Percentiles rank a stretch among this genome's conserved stretches.
Evolutionary conservation across 2,329 filamentous ascomycete genomes (phyloP).

Genomic region (Alternaria angustiovoidea): DNA sequence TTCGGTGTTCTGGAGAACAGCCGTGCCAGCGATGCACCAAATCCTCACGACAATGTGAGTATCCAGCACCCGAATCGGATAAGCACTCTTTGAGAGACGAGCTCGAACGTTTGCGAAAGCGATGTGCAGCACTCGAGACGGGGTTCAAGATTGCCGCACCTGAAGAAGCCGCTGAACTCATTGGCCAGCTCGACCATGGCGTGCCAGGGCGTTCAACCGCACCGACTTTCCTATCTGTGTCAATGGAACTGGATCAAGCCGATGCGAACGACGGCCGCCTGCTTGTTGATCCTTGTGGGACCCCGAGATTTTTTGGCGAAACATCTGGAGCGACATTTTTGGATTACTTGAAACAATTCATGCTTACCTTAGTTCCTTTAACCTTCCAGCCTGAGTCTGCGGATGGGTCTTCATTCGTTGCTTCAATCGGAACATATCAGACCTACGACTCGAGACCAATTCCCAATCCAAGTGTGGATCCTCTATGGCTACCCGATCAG

Average conservation of each 20-base stretch:
- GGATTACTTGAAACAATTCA: constrained; percentile 37
- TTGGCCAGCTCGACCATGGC: constrained; percentile 21
- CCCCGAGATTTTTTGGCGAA: constrained; percentile 31
- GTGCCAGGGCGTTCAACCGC: constrained; percentile 13
- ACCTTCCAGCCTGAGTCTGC: constrained; percentile 23
- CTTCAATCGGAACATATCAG: constrained; percentile 36
- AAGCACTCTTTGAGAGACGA: constrained; percentile 31
- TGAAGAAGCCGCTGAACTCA: constrained; percentile 24
- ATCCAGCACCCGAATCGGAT: constrained; percentile 31
- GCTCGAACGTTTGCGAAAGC: constrained; percentile 30
- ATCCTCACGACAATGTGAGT: constrained; percentile 31
- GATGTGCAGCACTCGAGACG: constrained; percentile 32
- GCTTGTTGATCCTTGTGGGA: constrained; percentile 30
- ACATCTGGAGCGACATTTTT: constrained; percentile 40
- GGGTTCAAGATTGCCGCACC: constrained; percentile 24
- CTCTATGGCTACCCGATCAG: constrained; percentile 36
- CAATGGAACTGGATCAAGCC: constrained; percentile 13
- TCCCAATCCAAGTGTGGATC: constrained; percentile 33
- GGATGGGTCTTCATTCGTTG: constrained; percentile 32
- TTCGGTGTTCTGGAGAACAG: constrained; percentile 37
- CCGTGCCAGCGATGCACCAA: constrained; percentile 35
- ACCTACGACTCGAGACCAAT: constrained; percentile 41
- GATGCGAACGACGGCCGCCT: constrained; percentile 26
- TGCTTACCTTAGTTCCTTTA: constrained; percentile 32
- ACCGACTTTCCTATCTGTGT: constrained; percentile 16